Base-by-base conservation (phyloP, 148 eudicot genomes). In the Vaccinium myrtillus region DNA sequence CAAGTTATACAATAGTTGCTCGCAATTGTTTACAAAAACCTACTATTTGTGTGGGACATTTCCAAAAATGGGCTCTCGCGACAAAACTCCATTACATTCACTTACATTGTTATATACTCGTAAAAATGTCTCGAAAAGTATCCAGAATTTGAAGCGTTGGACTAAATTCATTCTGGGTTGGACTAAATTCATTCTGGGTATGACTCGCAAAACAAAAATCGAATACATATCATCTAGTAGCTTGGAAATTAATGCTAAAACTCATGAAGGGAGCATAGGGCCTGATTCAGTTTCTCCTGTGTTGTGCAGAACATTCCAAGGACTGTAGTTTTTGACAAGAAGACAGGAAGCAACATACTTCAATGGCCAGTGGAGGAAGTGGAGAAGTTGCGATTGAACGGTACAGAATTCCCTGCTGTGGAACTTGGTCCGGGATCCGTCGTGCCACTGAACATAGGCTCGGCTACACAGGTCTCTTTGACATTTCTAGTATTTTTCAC, bases 331-430 rank as follows among this genome's bases (percentile, higher is more conserved):
- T 91, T 85, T n/a, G 99, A 96, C 79, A 76, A 87, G 32, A 91
- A 93, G 86, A 96, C 98, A 0, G 89, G 93, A n/a, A 89, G 87
- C 86, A 94, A 94, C 87, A 55, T 96, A 81, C 86, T 96, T 32
- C 97, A 96, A 61, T 93, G 95, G 98, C 99, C 99, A 3, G 91
- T 93, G 5, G 88, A 92, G 71, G 99, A 96, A 75, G 84, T 96
- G 25, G 91, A 94, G 86, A 86, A 83, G 27, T 88, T 96, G 86
- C 87, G 99, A 90, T 81, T 85, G 36, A 91, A 75, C 12, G 81
- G 81, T 58, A 78, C 73, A 8, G 87, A 85, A 39, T 83, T 87
- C 71, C 69, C 86, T 8, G 76, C 83, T 14, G 88, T 97, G 18
- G 18, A 83, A 21, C 86, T 97, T 39, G 83, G 82, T 82, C 92